A percentile compares a stretch with the other conserved stretches of the same genome.
Conservation (phyloP, 2,329 filamentous ascomycete species). For the Endoconidiophora laricicola region DNA sequence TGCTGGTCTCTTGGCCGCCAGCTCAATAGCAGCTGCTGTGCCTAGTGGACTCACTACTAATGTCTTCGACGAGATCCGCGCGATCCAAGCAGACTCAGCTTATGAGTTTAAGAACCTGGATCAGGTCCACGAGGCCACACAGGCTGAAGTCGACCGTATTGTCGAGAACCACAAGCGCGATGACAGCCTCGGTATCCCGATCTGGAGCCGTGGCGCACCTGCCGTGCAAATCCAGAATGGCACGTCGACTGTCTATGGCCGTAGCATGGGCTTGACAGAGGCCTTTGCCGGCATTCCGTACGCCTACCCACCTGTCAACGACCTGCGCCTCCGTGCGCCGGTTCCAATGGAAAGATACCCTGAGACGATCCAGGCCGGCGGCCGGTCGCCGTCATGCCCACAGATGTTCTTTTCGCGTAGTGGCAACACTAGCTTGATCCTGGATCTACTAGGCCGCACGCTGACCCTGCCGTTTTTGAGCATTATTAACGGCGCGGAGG, state of each 20-base stretch:
- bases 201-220: slow-evolving; percentile 2
- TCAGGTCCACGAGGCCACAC: background rate
- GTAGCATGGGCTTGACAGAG: slow-evolving; percentile 26
- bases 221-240: background rate
- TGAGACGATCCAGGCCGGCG: slow-evolving; percentile 36
- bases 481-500: slow-evolving; percentile 27
- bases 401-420: slow-evolving; percentile 37
- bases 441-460: slow-evolving; percentile 23
- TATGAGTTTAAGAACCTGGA: background rate
- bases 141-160: background rate
- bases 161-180: slow-evolving; percentile 2
- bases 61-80: slow-evolving; percentile 1
- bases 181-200: slow-evolving; percentile 4
- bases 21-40: background rate
- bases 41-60: slow-evolving; percentile 1
- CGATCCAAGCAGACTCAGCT: background rate
- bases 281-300: slow-evolving; percentile 48
- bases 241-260: slow-evolving; percentile 14
- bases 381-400: slow-evolving; percentile 34
- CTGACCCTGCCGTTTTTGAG: slow-evolving; percentile 30
- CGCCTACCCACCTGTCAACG: slow-evolving; percentile 40
- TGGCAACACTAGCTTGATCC: slow-evolving; percentile 17
- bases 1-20: background rate
- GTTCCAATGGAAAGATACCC: slow-evolving; percentile 30
- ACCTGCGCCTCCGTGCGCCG: slow-evolving; percentile 43